A percentile compares a stretch with the other conserved stretches of the same genome.
These are phyloP conservation scores for Saccharomyces uvarum DNA, from an alignment of 1,139 yeast genomes.

Conservation along the genomic window DNA sequence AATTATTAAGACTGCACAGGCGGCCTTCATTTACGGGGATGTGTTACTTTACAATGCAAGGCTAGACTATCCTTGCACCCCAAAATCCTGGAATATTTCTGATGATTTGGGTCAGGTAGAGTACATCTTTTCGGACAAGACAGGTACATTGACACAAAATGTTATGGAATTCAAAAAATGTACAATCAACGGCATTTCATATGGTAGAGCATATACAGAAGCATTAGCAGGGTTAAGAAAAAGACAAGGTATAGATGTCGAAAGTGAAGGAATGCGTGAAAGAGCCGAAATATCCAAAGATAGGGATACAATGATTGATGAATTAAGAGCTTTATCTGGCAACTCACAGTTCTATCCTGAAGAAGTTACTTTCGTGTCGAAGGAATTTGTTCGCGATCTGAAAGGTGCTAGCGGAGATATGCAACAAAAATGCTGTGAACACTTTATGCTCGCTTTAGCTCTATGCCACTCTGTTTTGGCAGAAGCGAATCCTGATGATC, in stretches of 20 bases:
- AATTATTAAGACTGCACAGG: conserved; percentile 89
- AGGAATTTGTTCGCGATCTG: conserved; percentile 51
- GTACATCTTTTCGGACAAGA: conserved; percentile 90
- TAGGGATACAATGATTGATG: conserved; percentile 54
- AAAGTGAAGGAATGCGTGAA: conserved; percentile 60
- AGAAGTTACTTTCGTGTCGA: conserved; percentile 71
- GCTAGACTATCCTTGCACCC: conserved; percentile 89
- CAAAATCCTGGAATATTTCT: conserved; percentile 93
- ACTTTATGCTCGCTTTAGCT: conserved; percentile 81
- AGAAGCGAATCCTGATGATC: conserved; percentile 48
- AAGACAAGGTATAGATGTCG: conserved; percentile 75
- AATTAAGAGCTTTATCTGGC: conserved; percentile 37
- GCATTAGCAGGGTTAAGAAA: conserved; percentile 90
- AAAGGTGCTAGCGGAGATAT: conserved; percentile 42
- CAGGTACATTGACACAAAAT: conserved; percentile 94
- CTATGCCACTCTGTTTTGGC: conserved; percentile 89
- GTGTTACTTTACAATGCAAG: conserved; percentile 75
- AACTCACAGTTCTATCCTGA: conserved; percentile 59
- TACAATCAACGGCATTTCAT: conserved; percentile 73
- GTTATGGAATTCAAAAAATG: conserved; percentile 96
- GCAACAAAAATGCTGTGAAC: conserved; percentile 60
- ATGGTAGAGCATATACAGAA: conserved; percentile 93
- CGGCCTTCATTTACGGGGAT: conserved; percentile 87
- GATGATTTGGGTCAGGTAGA: conserved; percentile 97
- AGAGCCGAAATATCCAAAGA: conserved; percentile 55